Evolutionary conservation across 768 basidiomycete species (phyloP).

Genomic region (Tephrocybe rancida): DNA sequence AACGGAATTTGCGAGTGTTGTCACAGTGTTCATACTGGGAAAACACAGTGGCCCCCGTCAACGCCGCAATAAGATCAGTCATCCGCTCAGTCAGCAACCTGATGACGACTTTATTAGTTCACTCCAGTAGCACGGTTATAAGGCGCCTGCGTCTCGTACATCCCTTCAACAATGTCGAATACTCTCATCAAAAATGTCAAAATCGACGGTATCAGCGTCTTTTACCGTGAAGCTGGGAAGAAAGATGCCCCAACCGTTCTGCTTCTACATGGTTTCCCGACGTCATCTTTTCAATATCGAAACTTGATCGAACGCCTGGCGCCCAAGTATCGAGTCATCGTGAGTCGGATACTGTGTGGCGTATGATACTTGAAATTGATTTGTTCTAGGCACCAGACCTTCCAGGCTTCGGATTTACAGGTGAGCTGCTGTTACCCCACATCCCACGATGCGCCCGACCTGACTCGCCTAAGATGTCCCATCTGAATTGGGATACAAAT

Average conservation of each 20-base stretch:
- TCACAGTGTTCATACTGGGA: too few relatives aligned
- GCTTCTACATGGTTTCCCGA: conserved; percentile 52
- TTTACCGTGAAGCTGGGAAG: conserved; percentile 45
- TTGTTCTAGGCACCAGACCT: conserved; percentile 47
- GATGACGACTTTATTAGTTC: background rate
- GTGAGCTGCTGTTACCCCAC: conserved; percentile 1
- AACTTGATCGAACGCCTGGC: conserved; percentile 46
- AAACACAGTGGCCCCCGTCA: too few relatives aligned
- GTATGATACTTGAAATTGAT: background rate
- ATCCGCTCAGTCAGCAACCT: conserved; percentile 1
- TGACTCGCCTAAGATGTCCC: conserved; percentile 26
- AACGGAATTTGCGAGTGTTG: too few relatives aligned
- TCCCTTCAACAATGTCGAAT: background rate
- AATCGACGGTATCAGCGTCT: conserved; percentile 36
- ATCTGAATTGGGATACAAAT: conserved; percentile 33
- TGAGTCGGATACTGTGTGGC: conserved; percentile 9
- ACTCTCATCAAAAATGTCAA: conserved; percentile 6
- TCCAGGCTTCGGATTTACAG: conserved; percentile 53
- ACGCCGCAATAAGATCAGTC: too few relatives aligned
- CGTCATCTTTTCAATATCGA: conserved; percentile 50
- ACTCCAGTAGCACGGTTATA: background rate
- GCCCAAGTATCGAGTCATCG: conserved; percentile 40
- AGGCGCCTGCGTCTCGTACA: background rate
- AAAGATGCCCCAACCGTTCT: conserved; percentile 34
- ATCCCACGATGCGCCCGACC: background rate